phyloP scores from a whole-genome alignment of 73 alveolate species.

The Tetrahymena thermophila region DNA sequence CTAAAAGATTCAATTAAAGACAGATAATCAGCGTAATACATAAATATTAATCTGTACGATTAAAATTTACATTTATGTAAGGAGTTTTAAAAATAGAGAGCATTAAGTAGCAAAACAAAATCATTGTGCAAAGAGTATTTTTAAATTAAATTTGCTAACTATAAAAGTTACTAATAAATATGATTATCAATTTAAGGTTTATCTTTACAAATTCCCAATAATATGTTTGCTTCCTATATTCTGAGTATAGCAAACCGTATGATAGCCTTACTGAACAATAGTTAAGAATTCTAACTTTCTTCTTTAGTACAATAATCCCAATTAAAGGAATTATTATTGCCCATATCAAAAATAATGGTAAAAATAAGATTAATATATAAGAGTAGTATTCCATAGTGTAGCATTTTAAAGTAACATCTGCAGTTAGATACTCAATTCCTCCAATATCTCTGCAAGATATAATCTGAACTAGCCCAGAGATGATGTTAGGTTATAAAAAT shows the following conservation, averaged over 20 bases:
- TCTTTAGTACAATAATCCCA: not conserved
- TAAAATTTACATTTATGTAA: not conserved
- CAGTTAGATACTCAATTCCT: not conserved
- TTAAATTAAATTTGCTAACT: not conserved
- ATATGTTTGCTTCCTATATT: not conserved
- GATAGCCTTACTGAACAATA: not conserved
- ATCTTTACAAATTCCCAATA: not conserved
- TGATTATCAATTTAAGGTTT: not conserved
- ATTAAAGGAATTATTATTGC: not conserved
- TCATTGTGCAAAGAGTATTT: not conserved
- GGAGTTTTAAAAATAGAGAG: not conserved
- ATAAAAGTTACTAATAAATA: not conserved
- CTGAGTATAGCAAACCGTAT: not conserved
- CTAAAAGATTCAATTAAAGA: not conserved
- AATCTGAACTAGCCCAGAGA: not conserved
- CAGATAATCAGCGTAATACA: not conserved
- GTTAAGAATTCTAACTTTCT: not conserved
- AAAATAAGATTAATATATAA: not conserved
- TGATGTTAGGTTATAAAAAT: not conserved
- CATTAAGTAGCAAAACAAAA: not conserved
- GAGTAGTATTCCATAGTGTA: not conserved
- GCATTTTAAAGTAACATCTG: not conserved
- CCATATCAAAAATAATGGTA: not conserved
- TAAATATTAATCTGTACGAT: not conserved
- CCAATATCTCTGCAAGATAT: not conserved